Evolutionary conservation across 2,329 filamentous ascomycete genomes (phyloP).

Genomic region (Claviceps cyperi): DNA sequence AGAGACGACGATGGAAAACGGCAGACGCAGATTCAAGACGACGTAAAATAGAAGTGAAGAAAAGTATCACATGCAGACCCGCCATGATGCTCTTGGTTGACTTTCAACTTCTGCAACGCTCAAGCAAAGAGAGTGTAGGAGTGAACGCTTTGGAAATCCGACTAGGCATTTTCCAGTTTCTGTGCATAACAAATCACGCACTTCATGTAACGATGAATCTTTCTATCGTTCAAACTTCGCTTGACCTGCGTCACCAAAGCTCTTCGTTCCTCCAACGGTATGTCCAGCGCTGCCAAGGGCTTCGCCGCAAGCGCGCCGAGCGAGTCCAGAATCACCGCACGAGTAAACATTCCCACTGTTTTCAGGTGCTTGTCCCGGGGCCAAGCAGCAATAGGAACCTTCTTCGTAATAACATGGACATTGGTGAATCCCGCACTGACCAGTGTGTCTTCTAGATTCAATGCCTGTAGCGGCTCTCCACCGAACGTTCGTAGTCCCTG

Average conservation of each 20-base stretch:
- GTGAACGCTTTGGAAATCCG: neutral
- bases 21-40: neutral
- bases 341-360: slow-evolving; percentile 29
- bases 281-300: slow-evolving; percentile 24
- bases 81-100: neutral
- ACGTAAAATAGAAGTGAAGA: neutral
- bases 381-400: slow-evolving; percentile 33
- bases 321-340: slow-evolving; percentile 25
- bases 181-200: slow-evolving; percentile 29
- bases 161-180: slow-evolving; percentile 15
- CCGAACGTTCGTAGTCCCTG: slow-evolving; percentile 22
- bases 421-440: slow-evolving; percentile 29
- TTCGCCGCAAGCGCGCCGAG: slow-evolving; percentile 28
- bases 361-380: slow-evolving; percentile 24
- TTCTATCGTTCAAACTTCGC: slow-evolving; percentile 20
- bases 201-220: slow-evolving; percentile 28
- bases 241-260: slow-evolving; percentile 18
- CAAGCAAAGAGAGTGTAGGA: too few species aligned
- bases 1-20: neutral
- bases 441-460: slow-evolving; percentile 21
- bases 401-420: slow-evolving; percentile 26
- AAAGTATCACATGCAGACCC: too few species aligned
- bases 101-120: too few species aligned
- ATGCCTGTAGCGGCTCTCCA: slow-evolving; percentile 22
- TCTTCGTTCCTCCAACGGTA: slow-evolving; percentile 20